Evolutionary conservation across 441 rosid genomes (phyloP), one percentile per base, ranked within the genome.

Genomic region (Adansonia grandidieri): DNA sequence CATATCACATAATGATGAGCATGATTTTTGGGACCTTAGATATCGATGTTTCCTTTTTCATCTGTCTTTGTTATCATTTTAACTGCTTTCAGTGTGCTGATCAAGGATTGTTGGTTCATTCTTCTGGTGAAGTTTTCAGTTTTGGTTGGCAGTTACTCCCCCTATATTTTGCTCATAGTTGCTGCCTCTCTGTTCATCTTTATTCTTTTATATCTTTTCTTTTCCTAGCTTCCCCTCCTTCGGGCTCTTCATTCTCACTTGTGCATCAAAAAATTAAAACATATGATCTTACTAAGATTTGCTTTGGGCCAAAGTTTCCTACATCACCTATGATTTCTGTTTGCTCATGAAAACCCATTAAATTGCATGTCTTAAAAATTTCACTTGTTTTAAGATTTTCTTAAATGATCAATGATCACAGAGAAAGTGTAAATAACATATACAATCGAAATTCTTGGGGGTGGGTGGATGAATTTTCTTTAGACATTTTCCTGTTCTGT

Each of bases 341-440:
- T 56, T 1, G 9, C 61, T 40, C 24, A 2, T 40, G 64, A 11
- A 57, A 57, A 57, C 2, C 10, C 11, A 40, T 56, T 56, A 42
- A 57, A 57, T 73, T 73, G 64, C 50, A 17, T 56, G 37, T 57
- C 13, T 13, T 73, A 42, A 11, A 57, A 69, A 69, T 69, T 48
- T 24, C 40, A 48, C 19, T 48, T 64, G 28, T 53, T 54, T 9
- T 32, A 53, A 71, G 62, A 32, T 32, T 47, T 68, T 47, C 15
- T 24, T n/a, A 48, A 54, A n/a, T 71, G 61, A 53, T 53, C 45
- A 71, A n/a, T 71, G 75, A 17, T 70, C 60, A 51, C 53, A 48
- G 48, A 32, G 24, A 71, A 54, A 53, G 63, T 53, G 20, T 32
- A 8, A 24, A 68, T 45, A 20, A 69, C 57, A 22, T 22, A 48